phyloP scores from a whole-genome alignment of 441 rosid genomes.

The Dalechampia spathulata region DNA sequence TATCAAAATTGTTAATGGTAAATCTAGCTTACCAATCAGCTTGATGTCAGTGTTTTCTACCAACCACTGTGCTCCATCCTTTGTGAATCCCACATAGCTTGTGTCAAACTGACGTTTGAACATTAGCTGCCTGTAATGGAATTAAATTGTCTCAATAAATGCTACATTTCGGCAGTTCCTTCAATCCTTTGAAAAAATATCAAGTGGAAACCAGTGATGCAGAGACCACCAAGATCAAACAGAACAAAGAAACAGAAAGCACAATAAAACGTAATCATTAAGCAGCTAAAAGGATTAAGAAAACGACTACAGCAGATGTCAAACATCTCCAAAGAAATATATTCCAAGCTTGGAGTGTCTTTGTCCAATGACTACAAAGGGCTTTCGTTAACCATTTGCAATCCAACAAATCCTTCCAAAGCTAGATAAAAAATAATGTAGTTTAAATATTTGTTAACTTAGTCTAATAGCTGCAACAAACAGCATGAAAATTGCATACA shows the following conservation, averaged over 20 bases:
- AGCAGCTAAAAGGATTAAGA: neutral
- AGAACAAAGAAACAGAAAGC: neutral
- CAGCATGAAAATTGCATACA: neutral
- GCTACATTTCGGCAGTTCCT: neutral
- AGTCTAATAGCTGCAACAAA: neutral
- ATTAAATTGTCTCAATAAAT: neutral
- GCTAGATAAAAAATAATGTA: no score
- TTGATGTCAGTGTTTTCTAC: slow-evolving; percentile 51
- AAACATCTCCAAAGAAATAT: no score
- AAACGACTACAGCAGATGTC: neutral
- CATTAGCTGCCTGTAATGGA: slow-evolving; percentile 38
- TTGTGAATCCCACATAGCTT: slow-evolving; percentile 41
- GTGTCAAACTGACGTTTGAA: slow-evolving; percentile 37
- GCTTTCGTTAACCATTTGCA: neutral
- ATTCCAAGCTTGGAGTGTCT: no score
- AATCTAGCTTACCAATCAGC: slow-evolving; percentile 35
- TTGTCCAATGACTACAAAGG: neutral
- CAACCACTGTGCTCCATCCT: slow-evolving; percentile 55
- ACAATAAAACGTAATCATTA: neutral
- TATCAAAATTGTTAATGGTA: no score
- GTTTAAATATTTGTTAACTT: neutral
- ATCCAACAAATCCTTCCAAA: neutral
- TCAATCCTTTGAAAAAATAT: no score
- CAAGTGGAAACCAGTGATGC: neutral
- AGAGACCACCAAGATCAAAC: neutral